Conservation (phyloP, 116 monocot genomes). For the Phalaenopsis hybrid region DNA sequence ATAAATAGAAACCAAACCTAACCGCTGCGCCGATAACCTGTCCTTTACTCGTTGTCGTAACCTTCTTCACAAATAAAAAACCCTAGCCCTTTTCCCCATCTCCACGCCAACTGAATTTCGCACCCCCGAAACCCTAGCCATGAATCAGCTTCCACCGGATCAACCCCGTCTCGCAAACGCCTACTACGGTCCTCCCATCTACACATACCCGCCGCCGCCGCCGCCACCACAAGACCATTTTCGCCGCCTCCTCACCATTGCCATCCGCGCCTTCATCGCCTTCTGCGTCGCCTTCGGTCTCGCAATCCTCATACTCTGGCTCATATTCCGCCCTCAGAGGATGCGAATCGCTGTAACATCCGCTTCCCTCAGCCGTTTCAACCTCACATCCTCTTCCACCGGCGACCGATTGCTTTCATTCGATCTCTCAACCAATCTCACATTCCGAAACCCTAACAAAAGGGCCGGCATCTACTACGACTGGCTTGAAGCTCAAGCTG, state of each 20-base stretch:
- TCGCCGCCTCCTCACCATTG: background rate
- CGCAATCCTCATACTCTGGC: conserved; percentile 1
- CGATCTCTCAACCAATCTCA: conserved; percentile 8
- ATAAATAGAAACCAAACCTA: no score
- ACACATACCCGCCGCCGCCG: conserved; percentile 2
- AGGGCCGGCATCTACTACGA: no score
- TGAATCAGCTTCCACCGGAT: background rate
- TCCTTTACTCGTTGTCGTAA: no score
- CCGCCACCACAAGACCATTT: background rate
- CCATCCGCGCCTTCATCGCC: background rate
- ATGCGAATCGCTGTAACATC: background rate
- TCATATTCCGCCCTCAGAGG: background rate
- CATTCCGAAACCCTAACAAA: conserved; percentile 11
- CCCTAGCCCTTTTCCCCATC: no score
- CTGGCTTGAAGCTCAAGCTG: background rate
- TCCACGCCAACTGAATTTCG: no score
- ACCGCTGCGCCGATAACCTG: no score
- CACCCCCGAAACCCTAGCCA: background rate
- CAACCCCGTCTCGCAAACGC: background rate
- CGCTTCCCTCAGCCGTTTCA: background rate
- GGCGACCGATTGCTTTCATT: background rate
- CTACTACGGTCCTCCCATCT: background rate
- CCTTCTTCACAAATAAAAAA: no score
- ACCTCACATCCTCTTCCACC: background rate
- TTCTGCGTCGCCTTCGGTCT: conserved; percentile 3